Percentiles rank a stretch among this genome's conserved stretches.
Conservation (phyloP, 345 rosid genomes). For the Euphorbia pulcherrima region DNA sequence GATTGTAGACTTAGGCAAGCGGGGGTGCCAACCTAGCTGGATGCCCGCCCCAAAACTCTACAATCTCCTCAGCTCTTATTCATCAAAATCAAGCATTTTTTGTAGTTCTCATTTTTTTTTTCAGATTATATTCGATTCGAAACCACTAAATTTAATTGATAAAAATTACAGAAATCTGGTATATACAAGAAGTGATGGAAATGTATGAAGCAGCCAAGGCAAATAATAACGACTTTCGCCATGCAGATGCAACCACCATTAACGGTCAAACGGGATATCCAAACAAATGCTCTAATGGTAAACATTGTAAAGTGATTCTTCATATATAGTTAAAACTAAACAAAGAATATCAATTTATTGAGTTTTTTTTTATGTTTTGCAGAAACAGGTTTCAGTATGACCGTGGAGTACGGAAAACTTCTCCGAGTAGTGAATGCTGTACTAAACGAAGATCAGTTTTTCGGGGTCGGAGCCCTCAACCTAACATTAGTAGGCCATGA, state of each 20-base stretch:
- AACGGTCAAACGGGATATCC: slow-evolving; percentile 40
- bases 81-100: too few species aligned
- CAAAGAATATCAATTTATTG: not conserved
- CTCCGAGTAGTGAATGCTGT: slow-evolving; percentile 35
- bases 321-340: too few species aligned
- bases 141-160: not conserved
- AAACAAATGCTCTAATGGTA: slow-evolving; percentile 29
- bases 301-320: not conserved
- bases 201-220: slow-evolving; percentile 14
- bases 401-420: slow-evolving; percentile 25
- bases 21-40: too few species aligned
- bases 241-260: slow-evolving; percentile 33
- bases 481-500: slow-evolving; percentile 35
- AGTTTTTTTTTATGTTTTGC: not conserved
- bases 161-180: slow-evolving; percentile 34
- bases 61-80: too few species aligned
- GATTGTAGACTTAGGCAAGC: too few species aligned
- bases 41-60: too few species aligned
- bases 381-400: slow-evolving; percentile 30
- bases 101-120: too few species aligned
- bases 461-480: slow-evolving; percentile 29
- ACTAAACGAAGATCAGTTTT: slow-evolving; percentile 28
- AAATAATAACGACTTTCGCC: slow-evolving; percentile 39
- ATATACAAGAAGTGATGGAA: slow-evolving; percentile 26
- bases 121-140: too few species aligned